These are phyloP conservation scores for Geotrichum armillariae DNA, from an alignment of 1,139 yeast species.

Conservation along the genomic window DNA sequence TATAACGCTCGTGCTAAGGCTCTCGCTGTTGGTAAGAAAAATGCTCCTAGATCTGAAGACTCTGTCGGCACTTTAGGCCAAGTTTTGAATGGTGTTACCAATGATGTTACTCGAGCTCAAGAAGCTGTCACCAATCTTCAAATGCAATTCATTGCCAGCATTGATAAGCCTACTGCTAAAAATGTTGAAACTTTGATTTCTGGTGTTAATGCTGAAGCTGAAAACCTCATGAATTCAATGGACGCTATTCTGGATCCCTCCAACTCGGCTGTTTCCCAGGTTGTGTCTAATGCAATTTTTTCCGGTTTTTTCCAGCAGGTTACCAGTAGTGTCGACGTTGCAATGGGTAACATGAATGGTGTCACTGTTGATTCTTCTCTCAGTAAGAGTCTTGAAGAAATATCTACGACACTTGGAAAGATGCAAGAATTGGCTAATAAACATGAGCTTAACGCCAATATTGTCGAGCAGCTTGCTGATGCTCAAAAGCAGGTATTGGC, in stretches of 20 bases:
- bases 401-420: conserved; percentile 15
- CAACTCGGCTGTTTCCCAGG: conserved; percentile 31
- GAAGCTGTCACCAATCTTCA: conserved; percentile 12
- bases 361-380: conserved; percentile 26
- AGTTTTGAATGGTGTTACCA: conserved; percentile 7
- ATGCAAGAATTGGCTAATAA: conserved; percentile 13
- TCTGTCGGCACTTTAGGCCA: conserved; percentile 5
- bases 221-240: conserved; percentile 32
- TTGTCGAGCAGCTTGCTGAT: conserved; percentile 12
- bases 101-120: conserved; percentile 13
- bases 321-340: conserved; percentile 38
- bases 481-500: conserved; percentile 10
- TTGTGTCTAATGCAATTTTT: conserved; percentile 31
- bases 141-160: conserved; percentile 7
- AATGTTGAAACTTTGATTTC: conserved; percentile 31
- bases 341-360: conserved; percentile 32
- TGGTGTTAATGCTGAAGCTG: conserved; percentile 37
- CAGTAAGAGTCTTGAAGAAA: conserved; percentile 20
- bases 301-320: conserved; percentile 38
- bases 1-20: conserved; percentile 7
- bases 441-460: conserved; percentile 9
- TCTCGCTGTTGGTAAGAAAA: conserved; percentile 7
- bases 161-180: conserved; percentile 29
- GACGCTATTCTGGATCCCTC: conserved; percentile 30
- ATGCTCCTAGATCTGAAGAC: conserved; percentile 17